phyloP scores from a whole-genome alignment of 176 grass and related monocot genomes.

The Carex littledalei region DNA sequence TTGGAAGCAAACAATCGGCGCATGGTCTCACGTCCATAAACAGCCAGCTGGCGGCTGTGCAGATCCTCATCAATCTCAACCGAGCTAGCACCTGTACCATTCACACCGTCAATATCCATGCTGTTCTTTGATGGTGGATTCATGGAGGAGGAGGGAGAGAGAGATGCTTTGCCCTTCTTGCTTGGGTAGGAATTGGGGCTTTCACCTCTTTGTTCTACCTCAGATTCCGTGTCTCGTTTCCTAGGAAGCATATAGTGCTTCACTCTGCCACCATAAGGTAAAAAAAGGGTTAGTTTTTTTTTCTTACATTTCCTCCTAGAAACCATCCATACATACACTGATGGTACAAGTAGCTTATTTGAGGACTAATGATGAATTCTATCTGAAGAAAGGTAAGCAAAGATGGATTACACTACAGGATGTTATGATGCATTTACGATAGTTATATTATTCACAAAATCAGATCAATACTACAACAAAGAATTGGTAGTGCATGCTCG shows the following conservation, averaged over 20 bases:
- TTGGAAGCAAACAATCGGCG: constrained; percentile 63
- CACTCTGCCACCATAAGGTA: constrained; percentile 27
- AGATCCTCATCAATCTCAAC: constrained; percentile 82
- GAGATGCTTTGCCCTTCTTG: constrained; percentile 22
- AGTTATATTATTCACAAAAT: not conserved
- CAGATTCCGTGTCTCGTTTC: constrained; percentile 32
- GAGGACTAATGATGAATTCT: not conserved
- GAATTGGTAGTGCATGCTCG: not conserved
- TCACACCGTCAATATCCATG: not conserved
- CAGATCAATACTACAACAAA: not conserved
- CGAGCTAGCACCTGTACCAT: not conserved
- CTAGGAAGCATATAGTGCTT: constrained; percentile 55
- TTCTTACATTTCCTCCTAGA: not conserved
- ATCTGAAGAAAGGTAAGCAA: not conserved
- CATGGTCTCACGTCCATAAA: constrained; percentile 83
- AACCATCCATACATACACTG: not conserved
- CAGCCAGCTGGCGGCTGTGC: constrained; percentile 78
- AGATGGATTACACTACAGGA: not conserved
- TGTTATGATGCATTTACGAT: not conserved
- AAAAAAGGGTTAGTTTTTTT: not conserved
- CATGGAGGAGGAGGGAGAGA: constrained; percentile 9
- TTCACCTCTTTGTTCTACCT: constrained; percentile 40
- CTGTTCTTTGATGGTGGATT: constrained; percentile 12
- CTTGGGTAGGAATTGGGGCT: not conserved
- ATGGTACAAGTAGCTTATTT: not conserved